Evolutionary conservation across 768 basidiomycete species (phyloP), one percentile per base, ranked within the genome.

Genomic region (Kwoniella pini): DNA sequence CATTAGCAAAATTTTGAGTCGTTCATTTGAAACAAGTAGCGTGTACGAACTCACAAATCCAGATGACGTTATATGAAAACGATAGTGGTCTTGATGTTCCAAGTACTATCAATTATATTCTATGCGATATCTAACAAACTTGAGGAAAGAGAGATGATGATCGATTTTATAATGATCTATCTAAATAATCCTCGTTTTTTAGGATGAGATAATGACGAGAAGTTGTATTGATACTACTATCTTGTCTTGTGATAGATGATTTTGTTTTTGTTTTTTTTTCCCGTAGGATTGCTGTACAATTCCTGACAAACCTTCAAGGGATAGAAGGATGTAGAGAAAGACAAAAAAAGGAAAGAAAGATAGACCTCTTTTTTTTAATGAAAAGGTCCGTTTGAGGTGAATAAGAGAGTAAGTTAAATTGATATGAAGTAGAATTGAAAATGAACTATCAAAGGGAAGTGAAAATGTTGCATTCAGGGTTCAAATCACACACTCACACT

Each of bases 351-450:
- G 6, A 28, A 15, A 50, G 17, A 19, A n/a, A 54, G 38, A 40
- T 54, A 54, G 53, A 54, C 53, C 28, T 17, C 39, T 42, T 43
- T 43, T 6, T 54, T 21, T 30, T 54, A 46, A n/a, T n/a, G n/a
- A n/a, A 44, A 57, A 39, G 43, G 55, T 57, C 55, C 55, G 43
- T 31, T 57, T 38, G 58, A 46, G 28, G 58, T 26, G 15, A 21
- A 40, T 26, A 49, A 9, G 51, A 22, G 26, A 24, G 45, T 13
- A 31, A 21, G 15, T 1, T 27, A n/a, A 31, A 28, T 26, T 49
- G 26, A 49, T 13, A 36, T n/a, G 15, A 30, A 3, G 22, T 31
- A n/a, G n/a, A n/a, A n/a, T n/a, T n/a, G n/a, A n/a, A n/a, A n/a
- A n/a, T n/a, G n/a, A n/a, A n/a, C n/a, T n/a, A n/a, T n/a, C n/a